Evolutionary conservation across 805 yeast species (phyloP).

Genomic region (Ogataea henricii): DNA sequence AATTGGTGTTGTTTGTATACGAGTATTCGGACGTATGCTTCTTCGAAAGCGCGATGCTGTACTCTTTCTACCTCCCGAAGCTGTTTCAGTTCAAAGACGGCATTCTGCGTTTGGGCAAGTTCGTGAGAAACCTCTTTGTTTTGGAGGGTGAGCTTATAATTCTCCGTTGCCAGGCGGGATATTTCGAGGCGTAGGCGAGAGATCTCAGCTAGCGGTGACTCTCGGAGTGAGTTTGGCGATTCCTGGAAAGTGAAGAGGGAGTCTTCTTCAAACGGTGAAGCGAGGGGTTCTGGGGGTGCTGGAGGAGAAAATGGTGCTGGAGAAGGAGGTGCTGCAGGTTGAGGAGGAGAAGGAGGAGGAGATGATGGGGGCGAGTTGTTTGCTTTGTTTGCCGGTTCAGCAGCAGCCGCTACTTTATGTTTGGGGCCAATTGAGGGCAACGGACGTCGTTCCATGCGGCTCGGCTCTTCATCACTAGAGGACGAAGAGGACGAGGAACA

Average conservation of each 20-base stretch:
- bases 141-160: neutral
- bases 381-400: neutral
- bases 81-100: neutral
- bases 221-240: too few relatives aligned
- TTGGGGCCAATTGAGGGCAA: neutral
- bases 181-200: too few relatives aligned
- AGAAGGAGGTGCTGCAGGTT: too few relatives aligned
- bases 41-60: neutral
- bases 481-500: neutral
- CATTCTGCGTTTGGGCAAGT: neutral
- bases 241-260: neutral
- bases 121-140: neutral
- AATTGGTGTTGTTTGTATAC: neutral
- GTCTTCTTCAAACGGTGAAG: too few relatives aligned
- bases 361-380: too few relatives aligned
- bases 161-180: too few relatives aligned
- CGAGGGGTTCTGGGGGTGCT: neutral
- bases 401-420: too few relatives aligned
- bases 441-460: neutral
- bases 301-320: neutral
- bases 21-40: neutral
- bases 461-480: neutral
- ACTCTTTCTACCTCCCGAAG: neutral
- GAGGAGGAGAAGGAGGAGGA: neutral
- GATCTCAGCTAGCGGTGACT: too few relatives aligned